Base-by-base conservation (phyloP, 768 basidiomycete species). In the Neoboletus magnificus region DNA sequence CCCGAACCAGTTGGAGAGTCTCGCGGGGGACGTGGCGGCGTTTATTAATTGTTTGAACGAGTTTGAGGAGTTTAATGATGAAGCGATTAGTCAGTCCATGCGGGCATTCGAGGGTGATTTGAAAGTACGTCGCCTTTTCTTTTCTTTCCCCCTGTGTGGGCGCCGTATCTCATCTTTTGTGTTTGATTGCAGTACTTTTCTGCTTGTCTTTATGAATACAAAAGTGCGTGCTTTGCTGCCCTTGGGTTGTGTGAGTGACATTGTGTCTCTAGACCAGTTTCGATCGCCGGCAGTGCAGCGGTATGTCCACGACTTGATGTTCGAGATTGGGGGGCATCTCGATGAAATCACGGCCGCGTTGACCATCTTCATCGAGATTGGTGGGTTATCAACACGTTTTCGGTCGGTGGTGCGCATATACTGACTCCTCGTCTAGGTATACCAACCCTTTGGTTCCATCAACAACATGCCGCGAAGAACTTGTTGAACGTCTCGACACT, bases 21-120 rank as follows among this genome's bases (percentile, higher is more conserved):
- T 82, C 16, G 78, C 81, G 3, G 60, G 63, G 25, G 81, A 82
- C 48, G 73, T 83, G 8, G 73, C 66, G 8, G 74, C 76, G 0
- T 82, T 82, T 54, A 64, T 82, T 11, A 73, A 72, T 22, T 79
- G 75, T 54, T 61, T 82, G 52, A 79, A 77, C 43, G 81, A 82
- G 48, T 82, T 83, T 41, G 79, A 81, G 5, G 82, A 82, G 56
- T 82, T 80, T 20, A 76, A 73, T 7, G 79, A 82, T 22, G 79
- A 82, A 39, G 75, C 75, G 1, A 73, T 82, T 18, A 79, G 77
- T 58, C 69, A 75, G 23, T 77, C 79, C 2, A 77, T 82, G 62
- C 56, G 74, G 25, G 63, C 73, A 3, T 76, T 83, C 9, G 77
- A 81, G 48, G 73, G 73, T 0, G 81, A 82, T 58, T 63, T 83